A percentile compares a stretch with the other conserved stretches of the same genome.
Evolutionary conservation across 1,284 basidiomycete genomes (phyloP).

Genomic region (Apiotrichum sp.): DNA sequence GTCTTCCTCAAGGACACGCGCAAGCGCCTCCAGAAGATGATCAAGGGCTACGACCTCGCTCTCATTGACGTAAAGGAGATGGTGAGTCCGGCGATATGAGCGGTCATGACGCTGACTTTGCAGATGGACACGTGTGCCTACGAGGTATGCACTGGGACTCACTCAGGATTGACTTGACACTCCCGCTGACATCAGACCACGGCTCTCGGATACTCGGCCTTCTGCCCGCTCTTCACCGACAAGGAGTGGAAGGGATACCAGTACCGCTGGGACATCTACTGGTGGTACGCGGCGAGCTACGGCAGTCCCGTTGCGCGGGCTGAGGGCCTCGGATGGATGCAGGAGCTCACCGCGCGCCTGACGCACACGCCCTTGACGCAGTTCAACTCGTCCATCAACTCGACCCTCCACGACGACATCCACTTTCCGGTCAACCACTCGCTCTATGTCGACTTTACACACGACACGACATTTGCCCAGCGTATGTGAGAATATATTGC

Average conservation of each 20-base stretch:
- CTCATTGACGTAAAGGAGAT: conserved; percentile 58
- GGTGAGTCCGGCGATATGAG: conserved; percentile 51
- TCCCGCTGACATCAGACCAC: conserved; percentile 32
- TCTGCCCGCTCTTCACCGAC: conserved; percentile 58
- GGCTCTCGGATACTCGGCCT: conserved; percentile 49
- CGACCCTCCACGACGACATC: conserved; percentile 53
- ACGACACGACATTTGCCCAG: conserved; percentile 43
- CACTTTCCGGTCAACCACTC: conserved; percentile 60
- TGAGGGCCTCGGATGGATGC: conserved; percentile 47
- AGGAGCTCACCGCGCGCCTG: conserved; percentile 46
- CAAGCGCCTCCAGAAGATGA: conserved; percentile 56
- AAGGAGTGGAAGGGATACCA: conserved; percentile 62
- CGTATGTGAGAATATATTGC: conserved; percentile 24
- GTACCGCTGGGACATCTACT: conserved; percentile 50
- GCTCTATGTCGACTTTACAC: conserved; percentile 48
- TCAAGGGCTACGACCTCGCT: conserved; percentile 61
- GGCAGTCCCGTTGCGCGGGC: conserved; percentile 46
- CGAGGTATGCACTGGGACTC: no score
- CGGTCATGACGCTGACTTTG: neutral
- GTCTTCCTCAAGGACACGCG: conserved; percentile 65
- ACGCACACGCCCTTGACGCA: conserved; percentile 51
- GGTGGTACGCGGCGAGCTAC: conserved; percentile 46
- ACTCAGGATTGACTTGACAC: no score
- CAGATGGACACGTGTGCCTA: conserved; percentile 26
- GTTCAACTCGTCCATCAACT: conserved; percentile 56